Conservation (phyloP, 1,284 basidiomycete genomes). For the Cryptococcus hybrid region DNA sequence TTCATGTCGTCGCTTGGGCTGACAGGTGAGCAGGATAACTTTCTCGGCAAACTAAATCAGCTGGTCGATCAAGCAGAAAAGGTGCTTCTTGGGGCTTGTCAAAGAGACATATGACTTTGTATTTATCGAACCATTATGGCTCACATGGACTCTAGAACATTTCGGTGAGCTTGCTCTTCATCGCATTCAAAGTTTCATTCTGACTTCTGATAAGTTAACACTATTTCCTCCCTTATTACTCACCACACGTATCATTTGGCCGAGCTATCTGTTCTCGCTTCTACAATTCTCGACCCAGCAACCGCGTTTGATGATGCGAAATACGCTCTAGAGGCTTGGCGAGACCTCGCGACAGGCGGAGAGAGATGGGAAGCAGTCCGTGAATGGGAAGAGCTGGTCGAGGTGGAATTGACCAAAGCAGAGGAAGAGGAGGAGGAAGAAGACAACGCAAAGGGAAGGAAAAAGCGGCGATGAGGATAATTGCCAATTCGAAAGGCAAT, state of each 20-base stretch:
- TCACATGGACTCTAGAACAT: slow-evolving; percentile 44
- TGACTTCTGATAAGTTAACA: slow-evolving; percentile 26
- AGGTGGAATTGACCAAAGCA: slow-evolving; percentile 27
- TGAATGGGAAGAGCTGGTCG: slow-evolving; percentile 46
- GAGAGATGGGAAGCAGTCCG: slow-evolving; percentile 30
- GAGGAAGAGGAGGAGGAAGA: slow-evolving; percentile 19
- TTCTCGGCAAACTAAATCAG: slow-evolving; percentile 29
- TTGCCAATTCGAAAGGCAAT: too few relatives aligned
- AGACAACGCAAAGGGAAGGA: slow-evolving; percentile 16
- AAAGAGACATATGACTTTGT: slow-evolving; percentile 30
- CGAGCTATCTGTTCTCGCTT: slow-evolving; percentile 20
- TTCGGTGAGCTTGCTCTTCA: slow-evolving; percentile 30
- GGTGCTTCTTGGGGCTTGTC: slow-evolving; percentile 39
- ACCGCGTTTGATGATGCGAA: slow-evolving; percentile 41
- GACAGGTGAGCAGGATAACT: too few relatives aligned
- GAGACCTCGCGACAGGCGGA: slow-evolving; percentile 35
- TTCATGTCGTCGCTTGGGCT: too few relatives aligned
- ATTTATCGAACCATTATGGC: slow-evolving; percentile 38
- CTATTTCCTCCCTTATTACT: slow-evolving; percentile 29
- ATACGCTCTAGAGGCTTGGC: slow-evolving; percentile 38
- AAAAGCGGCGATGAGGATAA: not conserved
- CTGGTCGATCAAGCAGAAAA: slow-evolving; percentile 42
- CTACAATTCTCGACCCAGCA: slow-evolving; percentile 19
- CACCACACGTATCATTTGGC: slow-evolving; percentile 33
- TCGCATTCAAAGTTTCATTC: not conserved